Conservation (phyloP, 192 early-diverging fungal species). For the Rhizophagus sp. region DNA sequence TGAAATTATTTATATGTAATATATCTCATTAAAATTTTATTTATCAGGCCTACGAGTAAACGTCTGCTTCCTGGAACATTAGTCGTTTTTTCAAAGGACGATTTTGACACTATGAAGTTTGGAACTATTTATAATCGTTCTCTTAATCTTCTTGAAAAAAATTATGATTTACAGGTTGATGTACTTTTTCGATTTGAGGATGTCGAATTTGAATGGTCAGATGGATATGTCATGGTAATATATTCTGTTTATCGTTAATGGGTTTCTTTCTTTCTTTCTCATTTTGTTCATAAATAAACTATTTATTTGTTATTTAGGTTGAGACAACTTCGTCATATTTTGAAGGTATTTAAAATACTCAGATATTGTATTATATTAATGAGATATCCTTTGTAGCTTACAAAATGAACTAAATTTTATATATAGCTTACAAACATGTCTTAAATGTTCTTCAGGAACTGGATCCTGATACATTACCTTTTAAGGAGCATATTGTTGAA, state of each 20-base stretch:
- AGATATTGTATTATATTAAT: neutral
- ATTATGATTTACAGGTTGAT: slow-evolving; percentile 39
- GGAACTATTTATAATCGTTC: slow-evolving; percentile 50
- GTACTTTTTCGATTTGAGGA: slow-evolving; percentile 35
- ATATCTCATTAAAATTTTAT: neutral
- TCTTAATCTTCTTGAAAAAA: slow-evolving; percentile 29
- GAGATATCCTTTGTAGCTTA: neutral
- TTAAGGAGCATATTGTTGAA: slow-evolving; percentile 44
- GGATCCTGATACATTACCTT: slow-evolving; percentile 39
- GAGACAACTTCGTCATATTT: slow-evolving; percentile 45
- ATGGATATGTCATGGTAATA: slow-evolving; percentile 23
- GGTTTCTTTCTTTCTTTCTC: neutral
- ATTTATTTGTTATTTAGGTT: slow-evolving; percentile 25
- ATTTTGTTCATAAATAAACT: neutral
- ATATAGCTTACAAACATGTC: slow-evolving; percentile 52
- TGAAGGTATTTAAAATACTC: slow-evolving; percentile 35
- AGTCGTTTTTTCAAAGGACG: slow-evolving; percentile 51
- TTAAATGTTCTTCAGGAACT: slow-evolving; percentile 46
- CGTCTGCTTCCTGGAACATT: slow-evolving; percentile 56
- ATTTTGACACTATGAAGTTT: slow-evolving; percentile 50
- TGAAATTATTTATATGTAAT: neutral
- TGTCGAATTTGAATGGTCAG: slow-evolving; percentile 23
- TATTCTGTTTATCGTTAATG: neutral
- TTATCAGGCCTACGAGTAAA: slow-evolving; percentile 41
- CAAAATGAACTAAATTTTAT: neutral